phyloP scores from a whole-genome alignment of 2,329 filamentous ascomycete genomes.

The Sarocladium kiliense region DNA sequence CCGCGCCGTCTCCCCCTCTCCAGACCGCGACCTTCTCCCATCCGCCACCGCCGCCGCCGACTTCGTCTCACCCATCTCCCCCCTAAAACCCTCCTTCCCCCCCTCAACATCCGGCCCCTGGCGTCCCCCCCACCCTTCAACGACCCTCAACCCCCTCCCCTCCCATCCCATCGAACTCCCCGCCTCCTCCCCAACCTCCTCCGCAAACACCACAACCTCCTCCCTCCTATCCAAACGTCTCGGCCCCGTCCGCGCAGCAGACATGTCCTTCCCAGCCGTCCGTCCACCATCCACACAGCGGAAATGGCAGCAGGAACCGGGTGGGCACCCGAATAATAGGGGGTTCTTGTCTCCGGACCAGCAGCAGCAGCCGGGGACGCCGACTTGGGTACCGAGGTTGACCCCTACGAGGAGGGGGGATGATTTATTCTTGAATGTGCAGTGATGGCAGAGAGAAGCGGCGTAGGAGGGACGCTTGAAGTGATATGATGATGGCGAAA shows the following conservation, averaged over 20 bases:
- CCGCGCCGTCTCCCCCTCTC: slow-evolving; percentile 30
- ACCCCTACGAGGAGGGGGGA: slow-evolving; percentile 63
- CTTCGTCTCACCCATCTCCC: slow-evolving; percentile 2
- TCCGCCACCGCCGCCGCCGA: slow-evolving; percentile 3
- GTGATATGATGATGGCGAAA: neutral
- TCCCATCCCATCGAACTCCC: slow-evolving; percentile 12
- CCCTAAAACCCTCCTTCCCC: neutral
- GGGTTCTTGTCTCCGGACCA: slow-evolving; percentile 18
- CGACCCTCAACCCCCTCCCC: slow-evolving; percentile 10
- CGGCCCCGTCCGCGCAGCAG: slow-evolving; percentile 42
- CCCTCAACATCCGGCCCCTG: neutral
- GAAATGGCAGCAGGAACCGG: slow-evolving; percentile 3
- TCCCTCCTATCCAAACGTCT: slow-evolving; percentile 49
- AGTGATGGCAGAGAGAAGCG: too few species aligned
- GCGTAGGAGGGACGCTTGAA: too few species aligned
- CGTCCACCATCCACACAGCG: slow-evolving; percentile 1
- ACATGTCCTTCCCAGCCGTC: slow-evolving; percentile 32
- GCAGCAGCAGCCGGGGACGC: slow-evolving; percentile 26
- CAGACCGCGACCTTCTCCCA: slow-evolving; percentile 15
- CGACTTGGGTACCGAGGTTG: slow-evolving; percentile 58
- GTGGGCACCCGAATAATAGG: neutral
- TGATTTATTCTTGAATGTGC: slow-evolving; percentile 56
- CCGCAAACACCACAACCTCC: slow-evolving; percentile 24
- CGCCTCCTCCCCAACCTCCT: slow-evolving; percentile 10
- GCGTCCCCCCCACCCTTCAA: neutral